Conservation (phyloP, 2,329 filamentous ascomycete genomes). For the Aureobasidium sp. region DNA sequence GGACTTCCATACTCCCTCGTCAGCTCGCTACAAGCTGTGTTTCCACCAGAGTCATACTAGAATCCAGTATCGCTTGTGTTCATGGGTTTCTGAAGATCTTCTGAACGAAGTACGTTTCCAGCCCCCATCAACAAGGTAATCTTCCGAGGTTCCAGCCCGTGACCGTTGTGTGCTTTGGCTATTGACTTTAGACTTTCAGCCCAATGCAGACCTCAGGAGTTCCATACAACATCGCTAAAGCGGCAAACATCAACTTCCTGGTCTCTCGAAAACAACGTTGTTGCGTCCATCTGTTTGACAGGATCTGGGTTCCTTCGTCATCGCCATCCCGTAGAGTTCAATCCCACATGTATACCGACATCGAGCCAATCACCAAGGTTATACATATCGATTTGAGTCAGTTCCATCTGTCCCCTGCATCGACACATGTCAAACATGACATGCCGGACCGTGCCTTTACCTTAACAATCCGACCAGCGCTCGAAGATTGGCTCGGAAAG, state of each 20-base stretch:
- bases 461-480: not conserved
- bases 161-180: not conserved
- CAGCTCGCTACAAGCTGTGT: not conserved
- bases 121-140: not conserved
- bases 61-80: not conserved
- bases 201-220: slow-evolving; percentile 8
- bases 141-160: not conserved
- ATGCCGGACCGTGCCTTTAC: not conserved
- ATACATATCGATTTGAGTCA: not conserved
- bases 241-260: not conserved
- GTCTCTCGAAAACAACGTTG: not conserved
- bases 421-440: slow-evolving; percentile 7
- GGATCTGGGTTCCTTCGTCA: not conserved
- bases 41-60: not conserved
- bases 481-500: not conserved
- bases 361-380: not conserved
- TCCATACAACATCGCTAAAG: not conserved
- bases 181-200: not conserved
- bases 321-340: not conserved
- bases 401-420: not conserved
- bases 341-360: not conserved
- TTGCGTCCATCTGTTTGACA: not conserved
- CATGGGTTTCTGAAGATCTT: not conserved
- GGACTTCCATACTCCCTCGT: not conserved
- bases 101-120: not conserved